Base-by-base conservation (phyloP, 1,139 yeast genomes). In the Hemisphaericaspora lyxosophila region DNA sequence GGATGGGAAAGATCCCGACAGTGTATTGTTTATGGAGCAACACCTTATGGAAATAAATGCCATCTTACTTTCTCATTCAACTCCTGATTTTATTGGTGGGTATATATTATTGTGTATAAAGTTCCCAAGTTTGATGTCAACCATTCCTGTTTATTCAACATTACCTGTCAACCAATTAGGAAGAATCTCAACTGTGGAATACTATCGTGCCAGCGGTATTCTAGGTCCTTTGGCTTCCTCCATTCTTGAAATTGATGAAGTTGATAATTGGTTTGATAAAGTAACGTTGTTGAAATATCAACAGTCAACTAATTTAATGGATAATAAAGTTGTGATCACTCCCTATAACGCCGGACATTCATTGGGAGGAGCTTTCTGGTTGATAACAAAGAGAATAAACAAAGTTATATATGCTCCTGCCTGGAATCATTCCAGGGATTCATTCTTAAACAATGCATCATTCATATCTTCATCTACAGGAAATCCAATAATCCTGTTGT, bases 311-410 rank as follows among this genome's bases (percentile, higher is more conserved):
- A 75, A 71, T 39, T 62, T 82, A 40, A 70, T 77, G 39, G 85
- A 81, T 45, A 88, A 85, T 17, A 63, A 59, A 38, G 60, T 87
- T 15, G 69, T 78, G 1, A 65, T 90, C 12, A 83, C 96, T 0
- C 95, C 97, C 0, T 82, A 82, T 50, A 88, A 87, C 58, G 85
- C 97, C 0, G 99, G 99, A 1, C 96, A 88, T 56, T 74, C 95
- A 0, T 71, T 94, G 27, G 99, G 99, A 41, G 97, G 98, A 7
- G 81, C 88, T 0, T 76, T 85, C 39, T 92, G 97, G 97, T 67
- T 84, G 32, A 63, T 90, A 17, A 75, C 78, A 38, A 81, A 81
- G 47, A 81, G 85, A 48, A 75, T 83, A 18, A 97, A 92, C 48
- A 85, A 83, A 45, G 68, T 89, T 13, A 70, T 92, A 3, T 88